phyloP scores from a whole-genome alignment of 208 protist species.

The Phytomonas sp. region DNA sequence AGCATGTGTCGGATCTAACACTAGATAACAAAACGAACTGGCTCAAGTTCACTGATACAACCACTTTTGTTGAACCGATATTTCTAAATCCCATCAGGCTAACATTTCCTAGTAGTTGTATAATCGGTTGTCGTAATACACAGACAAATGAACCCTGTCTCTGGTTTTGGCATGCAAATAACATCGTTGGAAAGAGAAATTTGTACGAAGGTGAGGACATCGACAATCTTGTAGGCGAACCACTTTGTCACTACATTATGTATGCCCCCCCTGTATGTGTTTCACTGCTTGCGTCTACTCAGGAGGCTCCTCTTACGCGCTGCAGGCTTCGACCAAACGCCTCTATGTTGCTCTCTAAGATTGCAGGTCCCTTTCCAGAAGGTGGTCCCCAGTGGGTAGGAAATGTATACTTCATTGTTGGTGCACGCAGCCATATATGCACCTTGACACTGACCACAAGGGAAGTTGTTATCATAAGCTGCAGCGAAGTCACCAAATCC shows the following conservation, averaged over 20 bases:
- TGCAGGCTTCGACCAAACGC: constrained; percentile 27
- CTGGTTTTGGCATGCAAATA: constrained; percentile 18
- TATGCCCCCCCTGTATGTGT: constrained; percentile 44
- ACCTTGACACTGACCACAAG: constrained; percentile 35
- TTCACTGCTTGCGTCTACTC: constrained; percentile 16
- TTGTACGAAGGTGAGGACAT: constrained; percentile 18
- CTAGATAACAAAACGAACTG: constrained; percentile 12
- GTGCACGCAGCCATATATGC: constrained; percentile 47
- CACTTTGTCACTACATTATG: constrained; percentile 40
- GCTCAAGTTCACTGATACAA: constrained; percentile 21
- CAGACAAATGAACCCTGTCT: constrained; percentile 14
- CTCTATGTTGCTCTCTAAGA: constrained; percentile 27
- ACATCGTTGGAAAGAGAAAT: constrained; percentile 17
- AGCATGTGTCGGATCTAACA: not conserved
- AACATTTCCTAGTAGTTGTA: constrained; percentile 20
- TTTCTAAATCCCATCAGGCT: constrained; percentile 17
- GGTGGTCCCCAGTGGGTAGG: constrained; percentile 26
- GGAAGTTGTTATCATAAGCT: constrained; percentile 57
- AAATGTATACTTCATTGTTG: constrained; percentile 58
- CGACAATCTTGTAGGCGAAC: constrained; percentile 30
- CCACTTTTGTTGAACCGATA: constrained; percentile 38
- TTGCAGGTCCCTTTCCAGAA: constrained; percentile 20
- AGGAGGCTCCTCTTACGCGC: constrained; percentile 1
- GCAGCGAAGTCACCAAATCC: constrained; percentile 40
- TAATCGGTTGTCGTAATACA: constrained; percentile 10